Evolutionary conservation across 768 basidiomycete species (phyloP), one percentile per base, ranked within the genome.

Genomic region (Calocera viscosa): DNA sequence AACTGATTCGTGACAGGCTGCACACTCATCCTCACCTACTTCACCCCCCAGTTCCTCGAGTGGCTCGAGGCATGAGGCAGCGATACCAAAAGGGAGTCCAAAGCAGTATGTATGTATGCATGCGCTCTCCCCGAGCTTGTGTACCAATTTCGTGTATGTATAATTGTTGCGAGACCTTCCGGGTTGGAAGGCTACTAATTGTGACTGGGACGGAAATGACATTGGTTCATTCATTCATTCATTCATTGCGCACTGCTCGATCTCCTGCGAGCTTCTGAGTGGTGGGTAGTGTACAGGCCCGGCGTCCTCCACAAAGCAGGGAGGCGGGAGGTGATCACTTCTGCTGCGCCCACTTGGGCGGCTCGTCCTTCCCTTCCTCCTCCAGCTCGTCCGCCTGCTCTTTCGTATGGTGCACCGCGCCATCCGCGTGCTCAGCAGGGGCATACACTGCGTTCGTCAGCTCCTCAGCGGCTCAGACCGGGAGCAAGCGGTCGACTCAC

Each of bases 21-120:
- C 47, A 92, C 91, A 0, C 77, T 99, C 68, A 90, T 99, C 70
- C 75, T 97, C 69, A 88, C 87, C 2, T 99, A 99, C 80, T 99
- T 99, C 72, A 97, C 96, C 0, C 96, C 96, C 3, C 86, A 96
- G 35, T 94, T 98, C 77, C 81, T 99, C 69, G 90, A 96, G 65
- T 93, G 91, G 91, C 71, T 93, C 69, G 78, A 82, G 53, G 53
- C 26, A 32, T 60, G 22, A 24, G 43, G 8, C 43, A 22, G 53
- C 26, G 53, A 60, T 60, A 32, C 53, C 53, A 60, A 60, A 60
- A 60, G 53, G 19, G 53, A 60, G 14, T 19, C 16, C 30, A 5
- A 22, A 30, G 53, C 53, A 14, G 53, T 26, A 47, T 47, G 19
- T 26, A 60, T 60, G 10, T 47, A 47, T 24, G 43, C 43, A 14